Conservation (phyloP, 164 flowering plant species). For the Cinnamomum chago region DNA sequence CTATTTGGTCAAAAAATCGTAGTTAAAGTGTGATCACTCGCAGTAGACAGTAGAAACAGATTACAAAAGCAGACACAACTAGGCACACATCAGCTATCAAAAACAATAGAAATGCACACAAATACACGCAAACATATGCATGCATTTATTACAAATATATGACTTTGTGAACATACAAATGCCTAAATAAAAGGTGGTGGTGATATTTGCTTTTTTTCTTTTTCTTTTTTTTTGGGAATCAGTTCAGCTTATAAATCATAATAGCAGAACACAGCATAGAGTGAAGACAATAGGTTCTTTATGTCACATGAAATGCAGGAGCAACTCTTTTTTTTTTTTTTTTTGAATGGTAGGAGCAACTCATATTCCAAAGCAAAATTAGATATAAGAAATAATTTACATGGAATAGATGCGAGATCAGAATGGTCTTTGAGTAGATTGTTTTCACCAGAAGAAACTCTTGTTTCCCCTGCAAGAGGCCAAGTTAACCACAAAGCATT, state of each 20-base stretch:
- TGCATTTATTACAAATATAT: neutral
- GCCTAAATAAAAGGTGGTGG: neutral
- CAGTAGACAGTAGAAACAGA: neutral
- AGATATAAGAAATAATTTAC: conserved; percentile 15
- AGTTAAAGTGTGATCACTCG: neutral
- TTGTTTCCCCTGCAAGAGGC: conserved; percentile 35
- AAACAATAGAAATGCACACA: neutral
- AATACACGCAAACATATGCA: neutral
- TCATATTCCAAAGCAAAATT: neutral
- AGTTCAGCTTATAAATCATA: neutral
- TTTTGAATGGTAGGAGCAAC: neutral
- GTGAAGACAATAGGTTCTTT: neutral
- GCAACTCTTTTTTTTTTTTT: neutral
- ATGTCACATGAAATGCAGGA: neutral
- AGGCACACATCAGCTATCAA: neutral
- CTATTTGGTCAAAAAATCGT: neutral
- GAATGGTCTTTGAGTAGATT: conserved; percentile 19
- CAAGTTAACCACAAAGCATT: neutral
- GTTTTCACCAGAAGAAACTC: conserved; percentile 22
- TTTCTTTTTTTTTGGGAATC: neutral
- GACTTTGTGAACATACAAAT: neutral
- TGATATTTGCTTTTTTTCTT: no score
- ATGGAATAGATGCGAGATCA: conserved; percentile 27
- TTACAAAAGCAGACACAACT: neutral
- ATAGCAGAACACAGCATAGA: neutral